A percentile compares a stretch with the other conserved stretches of the same genome.
These are phyloP conservation scores for Penicillium sp. DNA, from an alignment of 2,329 filamentous ascomycete genomes.

Conservation along the genomic window DNA sequence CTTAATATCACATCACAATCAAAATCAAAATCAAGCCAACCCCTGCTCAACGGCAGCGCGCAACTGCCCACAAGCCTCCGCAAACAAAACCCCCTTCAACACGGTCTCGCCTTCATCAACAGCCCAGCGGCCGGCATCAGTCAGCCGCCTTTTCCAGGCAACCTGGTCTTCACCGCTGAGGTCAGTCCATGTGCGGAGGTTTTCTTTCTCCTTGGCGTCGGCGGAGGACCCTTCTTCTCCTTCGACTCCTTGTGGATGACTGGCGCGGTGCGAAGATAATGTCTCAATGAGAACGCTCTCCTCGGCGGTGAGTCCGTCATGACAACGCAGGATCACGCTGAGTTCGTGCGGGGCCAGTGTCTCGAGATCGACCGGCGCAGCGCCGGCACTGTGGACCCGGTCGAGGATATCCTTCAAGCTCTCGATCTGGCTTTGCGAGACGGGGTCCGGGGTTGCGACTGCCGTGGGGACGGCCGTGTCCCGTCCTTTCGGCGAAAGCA, in stretches of 20 bases:
- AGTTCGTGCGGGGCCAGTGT: conserved; percentile 12
- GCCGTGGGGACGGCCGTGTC: not conserved
- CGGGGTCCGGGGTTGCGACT: not conserved
- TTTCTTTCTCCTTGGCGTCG: conserved; percentile 16
- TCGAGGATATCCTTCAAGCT: conserved; percentile 30
- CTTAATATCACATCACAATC: no score
- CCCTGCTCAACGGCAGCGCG: conserved; percentile 16
- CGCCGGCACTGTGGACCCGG: conserved; percentile 24
- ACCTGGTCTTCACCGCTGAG: conserved; percentile 63
- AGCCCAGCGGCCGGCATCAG: conserved; percentile 75
- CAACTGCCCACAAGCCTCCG: conserved; percentile 53
- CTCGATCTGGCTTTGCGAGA: conserved; percentile 9
- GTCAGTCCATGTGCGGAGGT: conserved; percentile 65
- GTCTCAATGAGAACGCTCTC: conserved; percentile 29
- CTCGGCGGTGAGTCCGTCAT: conserved; percentile 19
- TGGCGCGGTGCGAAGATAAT: conserved; percentile 3
- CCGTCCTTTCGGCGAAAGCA: conserved; percentile 6
- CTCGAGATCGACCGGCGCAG: conserved; percentile 21
- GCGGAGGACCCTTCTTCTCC: not conserved
- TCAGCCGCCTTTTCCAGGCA: conserved; percentile 69
- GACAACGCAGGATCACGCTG: conserved; percentile 28
- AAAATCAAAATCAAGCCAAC: conserved; percentile 13
- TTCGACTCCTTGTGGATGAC: not conserved
- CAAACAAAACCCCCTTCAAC: conserved; percentile 76
- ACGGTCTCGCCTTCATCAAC: conserved; percentile 75